Conservation (phyloP, 2,329 filamentous ascomycete genomes). For the Paraconiothyrium sp. region DNA sequence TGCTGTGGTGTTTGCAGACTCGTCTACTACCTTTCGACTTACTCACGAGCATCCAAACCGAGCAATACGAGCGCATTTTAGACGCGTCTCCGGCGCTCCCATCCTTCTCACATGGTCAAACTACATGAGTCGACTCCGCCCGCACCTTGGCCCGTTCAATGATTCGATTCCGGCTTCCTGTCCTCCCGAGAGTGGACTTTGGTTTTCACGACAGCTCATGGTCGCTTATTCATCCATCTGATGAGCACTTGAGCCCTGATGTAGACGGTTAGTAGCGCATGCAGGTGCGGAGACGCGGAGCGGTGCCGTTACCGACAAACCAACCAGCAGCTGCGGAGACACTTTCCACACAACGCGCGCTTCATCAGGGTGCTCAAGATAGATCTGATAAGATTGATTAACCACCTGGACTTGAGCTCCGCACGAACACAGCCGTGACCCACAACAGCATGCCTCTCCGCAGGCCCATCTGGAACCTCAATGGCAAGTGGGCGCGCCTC, state of each 20-base stretch:
- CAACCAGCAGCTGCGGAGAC: neutral
- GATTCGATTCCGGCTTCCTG: too few species aligned
- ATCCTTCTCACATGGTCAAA: too few species aligned
- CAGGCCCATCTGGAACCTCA: constrained; percentile 37
- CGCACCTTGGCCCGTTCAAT: too few species aligned
- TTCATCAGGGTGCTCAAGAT: constrained; percentile 9
- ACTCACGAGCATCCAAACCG: neutral
- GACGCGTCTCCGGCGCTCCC: too few species aligned
- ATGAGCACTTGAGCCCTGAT: neutral
- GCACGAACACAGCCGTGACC: neutral
- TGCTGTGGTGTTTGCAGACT: neutral
- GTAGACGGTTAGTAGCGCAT: neutral
- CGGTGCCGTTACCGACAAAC: neutral
- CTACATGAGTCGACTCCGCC: too few species aligned
- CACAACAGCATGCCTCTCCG: constrained; percentile 33
- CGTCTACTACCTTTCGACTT: neutral
- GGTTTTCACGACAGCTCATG: neutral
- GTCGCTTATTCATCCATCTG: neutral
- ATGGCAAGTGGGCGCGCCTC: constrained; percentile 51
- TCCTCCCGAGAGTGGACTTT: too few species aligned
- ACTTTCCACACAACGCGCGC: neutral
- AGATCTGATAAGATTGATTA: neutral
- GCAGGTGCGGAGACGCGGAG: neutral
- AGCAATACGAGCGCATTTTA: too few species aligned
- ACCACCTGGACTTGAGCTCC: neutral